Evolutionary conservation across 768 basidiomycete genomes (phyloP), one percentile per base, ranked within the genome.

Genomic region (Hemileccinum rubropunctum): DNA sequence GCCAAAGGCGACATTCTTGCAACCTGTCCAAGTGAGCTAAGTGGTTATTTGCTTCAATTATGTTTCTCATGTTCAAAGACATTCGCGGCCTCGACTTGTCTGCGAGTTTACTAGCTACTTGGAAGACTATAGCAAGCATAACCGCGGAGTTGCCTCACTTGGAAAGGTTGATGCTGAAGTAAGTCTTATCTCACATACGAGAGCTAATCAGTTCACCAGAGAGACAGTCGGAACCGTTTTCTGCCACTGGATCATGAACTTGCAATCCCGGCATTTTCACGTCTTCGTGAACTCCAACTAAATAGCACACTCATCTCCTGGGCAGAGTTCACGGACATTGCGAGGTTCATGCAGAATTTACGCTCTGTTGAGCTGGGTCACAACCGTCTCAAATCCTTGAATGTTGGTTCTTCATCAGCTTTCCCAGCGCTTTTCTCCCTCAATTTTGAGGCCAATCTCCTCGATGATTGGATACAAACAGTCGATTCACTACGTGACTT

Each of bases 51-150:
- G 43, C 35, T 50, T 45, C 10, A 12, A 46, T 54, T 17, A 47
- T 34, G 42, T 42, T 18, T 45, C 54, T 62, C 35, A 66, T 43
- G 35, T 26, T 45, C 41, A 42, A 50, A 95, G 91, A 80, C 60
- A 75, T 94, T 38, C 80, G 79, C n/a, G 84, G 82, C 9, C 73
- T 98, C 33, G 88, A 97, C 71, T 72, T 98, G 33, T 91, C 93
- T 14, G 72, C 74, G 38, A 94, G 77, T 66, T 76, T 97, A 15
- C 58, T 97, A 28, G 65, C 83, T 4, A 74, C 67, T 49, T 97
- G 94, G 95, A 73, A 82, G 27, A 68, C 73, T 3, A 72, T 95
- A 15, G 81, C 84, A 10, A 60, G 65, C 20, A 91, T 98, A 51
- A 67, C 78, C 11, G 59, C 60, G 11, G 83, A 85, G 58, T 71